Evolutionary conservation across 2,329 filamentous ascomycete genomes (phyloP).

Genomic region (Ceratocystis papillata): DNA sequence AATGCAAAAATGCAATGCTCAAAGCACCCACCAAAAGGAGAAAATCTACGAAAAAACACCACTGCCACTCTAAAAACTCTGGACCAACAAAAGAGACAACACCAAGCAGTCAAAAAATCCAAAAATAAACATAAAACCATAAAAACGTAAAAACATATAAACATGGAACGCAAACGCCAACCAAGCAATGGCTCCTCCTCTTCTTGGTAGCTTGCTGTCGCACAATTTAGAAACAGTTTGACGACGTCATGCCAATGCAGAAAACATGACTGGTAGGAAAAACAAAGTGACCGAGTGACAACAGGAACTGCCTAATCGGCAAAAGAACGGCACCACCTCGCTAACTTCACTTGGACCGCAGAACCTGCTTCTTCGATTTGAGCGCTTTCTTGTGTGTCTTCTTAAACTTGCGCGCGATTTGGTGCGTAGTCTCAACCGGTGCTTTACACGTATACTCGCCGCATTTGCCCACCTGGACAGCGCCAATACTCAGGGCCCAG

Average conservation of each 20-base stretch:
- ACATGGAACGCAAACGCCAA: neutral
- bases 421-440: constrained; percentile 16
- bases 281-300: neutral
- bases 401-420: neutral
- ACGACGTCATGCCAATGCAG: neutral
- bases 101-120: neutral
- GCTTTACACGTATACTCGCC: neutral
- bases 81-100: neutral
- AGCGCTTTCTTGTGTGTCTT: neutral
- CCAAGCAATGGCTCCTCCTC: neutral
- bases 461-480: neutral
- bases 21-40: neutral
- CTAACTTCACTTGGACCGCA: neutral
- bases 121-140: neutral
- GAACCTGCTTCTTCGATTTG: neutral
- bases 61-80: neutral
- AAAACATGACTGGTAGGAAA: neutral
- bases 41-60: neutral
- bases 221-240: neutral
- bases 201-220: neutral
- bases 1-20: neutral
- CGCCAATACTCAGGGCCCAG: neutral
- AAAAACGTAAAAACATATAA: neutral
- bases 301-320: neutral
- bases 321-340: neutral